Conservation (phyloP, 2,329 filamentous ascomycete genomes). For the Claviceps capensis region DNA sequence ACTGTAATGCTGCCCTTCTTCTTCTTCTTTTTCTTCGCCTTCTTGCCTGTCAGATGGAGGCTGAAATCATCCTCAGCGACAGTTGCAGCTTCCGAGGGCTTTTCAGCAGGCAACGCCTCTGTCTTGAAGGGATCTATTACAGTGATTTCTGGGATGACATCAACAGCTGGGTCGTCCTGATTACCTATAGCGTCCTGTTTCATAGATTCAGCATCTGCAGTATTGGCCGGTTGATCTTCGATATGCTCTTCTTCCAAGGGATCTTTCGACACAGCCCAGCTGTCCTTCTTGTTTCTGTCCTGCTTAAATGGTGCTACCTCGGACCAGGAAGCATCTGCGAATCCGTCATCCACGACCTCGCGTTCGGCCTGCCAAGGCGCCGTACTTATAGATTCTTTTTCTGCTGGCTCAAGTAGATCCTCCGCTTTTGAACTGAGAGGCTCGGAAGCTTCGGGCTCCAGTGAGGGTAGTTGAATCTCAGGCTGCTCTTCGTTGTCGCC, state of each 20-base stretch:
- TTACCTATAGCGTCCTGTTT: background rate
- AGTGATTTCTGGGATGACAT: background rate
- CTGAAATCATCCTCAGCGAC: slow-evolving; percentile 9
- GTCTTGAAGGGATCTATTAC: background rate
- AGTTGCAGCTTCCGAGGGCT: slow-evolving; percentile 1
- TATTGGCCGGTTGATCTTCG: background rate
- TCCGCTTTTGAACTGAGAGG: slow-evolving; percentile 20
- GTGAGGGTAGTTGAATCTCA: slow-evolving; percentile 1
- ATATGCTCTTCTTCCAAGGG: slow-evolving; percentile 6
- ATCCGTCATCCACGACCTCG: background rate
- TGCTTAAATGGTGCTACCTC: slow-evolving; percentile 12
- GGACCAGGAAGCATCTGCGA: slow-evolving; percentile 1
- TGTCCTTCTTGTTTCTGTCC: slow-evolving; percentile 19
- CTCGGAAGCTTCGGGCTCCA: slow-evolving; percentile 15
- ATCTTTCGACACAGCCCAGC: slow-evolving; percentile 4
- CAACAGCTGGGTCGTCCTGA: background rate
- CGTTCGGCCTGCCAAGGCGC: slow-evolving; percentile 14
- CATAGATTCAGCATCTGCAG: background rate
- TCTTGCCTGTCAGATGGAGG: slow-evolving; percentile 10
- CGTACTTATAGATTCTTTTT: slow-evolving; percentile 2
- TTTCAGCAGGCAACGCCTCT: background rate
- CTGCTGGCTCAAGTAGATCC: slow-evolving; percentile 11
- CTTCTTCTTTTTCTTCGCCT: slow-evolving; percentile 19
- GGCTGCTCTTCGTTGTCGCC: background rate
- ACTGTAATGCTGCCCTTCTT: slow-evolving; percentile 16